Evolutionary conservation across 2,329 filamentous ascomycete species (phyloP).

Genomic region (Trichothecium roseum): DNA sequence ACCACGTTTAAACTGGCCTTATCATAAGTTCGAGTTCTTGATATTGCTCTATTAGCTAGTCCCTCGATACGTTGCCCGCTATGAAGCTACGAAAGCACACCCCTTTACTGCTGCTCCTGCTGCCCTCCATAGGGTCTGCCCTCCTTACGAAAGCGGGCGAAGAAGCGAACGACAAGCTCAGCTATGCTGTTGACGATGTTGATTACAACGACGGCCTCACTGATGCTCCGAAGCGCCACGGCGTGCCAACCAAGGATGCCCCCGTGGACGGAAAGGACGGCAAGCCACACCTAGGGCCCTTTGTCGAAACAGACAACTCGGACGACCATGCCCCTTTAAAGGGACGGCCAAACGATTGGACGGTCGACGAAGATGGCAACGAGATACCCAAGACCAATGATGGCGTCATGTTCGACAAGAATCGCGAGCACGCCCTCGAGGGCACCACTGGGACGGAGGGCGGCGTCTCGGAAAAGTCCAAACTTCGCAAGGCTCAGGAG

Average conservation of each 20-base stretch:
- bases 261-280: constrained; percentile 91
- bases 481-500: constrained; percentile 60
- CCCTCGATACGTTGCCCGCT: constrained; percentile 12
- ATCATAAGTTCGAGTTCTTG: background rate
- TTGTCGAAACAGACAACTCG: constrained; percentile 45
- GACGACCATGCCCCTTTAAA: constrained; percentile 32
- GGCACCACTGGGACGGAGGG: constrained; percentile 84
- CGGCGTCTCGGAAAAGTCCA: constrained; percentile 79
- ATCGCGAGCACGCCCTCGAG: constrained; percentile 64
- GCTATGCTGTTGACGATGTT: constrained; percentile 13
- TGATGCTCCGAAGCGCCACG: constrained; percentile 21
- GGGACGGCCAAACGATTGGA: constrained; percentile 40
- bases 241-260: constrained; percentile 56
- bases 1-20: background rate
- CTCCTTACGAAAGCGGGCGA: constrained; percentile 20
- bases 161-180: constrained; percentile 8
- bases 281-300: constrained; percentile 82
- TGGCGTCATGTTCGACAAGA: constrained; percentile 88
- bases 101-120: constrained; percentile 48
- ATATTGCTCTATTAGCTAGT: background rate
- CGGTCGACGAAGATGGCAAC: constrained; percentile 42
- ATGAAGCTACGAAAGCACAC: constrained; percentile 52
- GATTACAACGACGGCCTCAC: constrained; percentile 15
- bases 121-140: constrained; percentile 42
- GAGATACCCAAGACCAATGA: constrained; percentile 56